phyloP scores from a whole-genome alignment of 1,284 basidiomycete genomes.

The Papiliotrema laurentii region DNA sequence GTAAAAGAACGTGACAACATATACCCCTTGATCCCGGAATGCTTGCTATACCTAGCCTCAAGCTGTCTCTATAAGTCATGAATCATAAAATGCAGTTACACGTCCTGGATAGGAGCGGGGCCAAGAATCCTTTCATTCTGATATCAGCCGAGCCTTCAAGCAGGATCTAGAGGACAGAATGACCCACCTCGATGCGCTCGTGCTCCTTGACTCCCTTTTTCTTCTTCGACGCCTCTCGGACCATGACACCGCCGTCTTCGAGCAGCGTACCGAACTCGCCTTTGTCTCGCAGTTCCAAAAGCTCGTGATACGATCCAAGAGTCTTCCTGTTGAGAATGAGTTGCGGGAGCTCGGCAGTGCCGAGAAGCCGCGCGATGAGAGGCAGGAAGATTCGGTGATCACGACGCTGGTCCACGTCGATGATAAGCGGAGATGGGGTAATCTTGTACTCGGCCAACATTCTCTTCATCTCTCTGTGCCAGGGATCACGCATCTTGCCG shows the following conservation, averaged over 20 bases:
- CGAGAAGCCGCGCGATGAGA: slow-evolving; percentile 57
- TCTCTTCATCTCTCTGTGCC: slow-evolving; percentile 60
- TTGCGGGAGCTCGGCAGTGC: slow-evolving; percentile 59
- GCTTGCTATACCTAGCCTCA: no score
- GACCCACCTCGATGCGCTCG: slow-evolving; percentile 40
- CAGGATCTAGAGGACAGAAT: background rate
- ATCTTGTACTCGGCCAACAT: slow-evolving; percentile 61
- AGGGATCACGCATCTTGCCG: slow-evolving; percentile 60
- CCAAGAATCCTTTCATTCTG: slow-evolving; percentile 28
- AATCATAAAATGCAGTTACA: no score
- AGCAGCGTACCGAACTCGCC: slow-evolving; percentile 55
- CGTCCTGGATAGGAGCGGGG: slow-evolving; percentile 20
- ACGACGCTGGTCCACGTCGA: slow-evolving; percentile 66
- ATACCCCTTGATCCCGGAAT: no score
- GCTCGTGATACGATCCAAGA: slow-evolving; percentile 57
- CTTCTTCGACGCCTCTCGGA: slow-evolving; percentile 51
- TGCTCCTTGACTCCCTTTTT: slow-evolving; percentile 52
- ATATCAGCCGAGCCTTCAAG: background rate
- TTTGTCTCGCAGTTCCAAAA: slow-evolving; percentile 53
- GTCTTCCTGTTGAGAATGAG: slow-evolving; percentile 64
- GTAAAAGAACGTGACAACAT: no score
- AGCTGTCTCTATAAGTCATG: no score
- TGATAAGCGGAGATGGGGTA: slow-evolving; percentile 61
- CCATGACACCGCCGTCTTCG: slow-evolving; percentile 55
- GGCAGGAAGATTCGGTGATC: slow-evolving; percentile 54